A percentile compares a stretch with the other conserved stretches of the same genome.
These are phyloP conservation scores for Neonectria ditissima DNA, from an alignment of 2,329 filamentous ascomycete genomes.

Conservation along the genomic window DNA sequence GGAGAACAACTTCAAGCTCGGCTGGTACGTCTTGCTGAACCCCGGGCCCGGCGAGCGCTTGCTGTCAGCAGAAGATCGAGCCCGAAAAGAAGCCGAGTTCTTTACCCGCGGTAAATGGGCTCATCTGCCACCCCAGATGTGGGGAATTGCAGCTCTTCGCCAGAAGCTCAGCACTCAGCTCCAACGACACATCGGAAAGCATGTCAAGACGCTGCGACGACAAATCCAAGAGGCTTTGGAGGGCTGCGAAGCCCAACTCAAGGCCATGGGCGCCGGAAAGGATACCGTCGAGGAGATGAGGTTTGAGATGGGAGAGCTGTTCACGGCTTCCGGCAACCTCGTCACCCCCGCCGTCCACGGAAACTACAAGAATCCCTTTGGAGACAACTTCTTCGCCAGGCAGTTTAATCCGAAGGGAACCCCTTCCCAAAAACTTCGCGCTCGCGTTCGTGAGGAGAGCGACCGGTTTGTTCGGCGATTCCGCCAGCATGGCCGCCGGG, in stretches of 20 bases:
- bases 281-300: conserved; percentile 66
- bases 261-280: conserved; percentile 62
- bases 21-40: conserved; percentile 65
- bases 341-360: conserved; percentile 65
- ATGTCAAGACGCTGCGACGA: conserved; percentile 62
- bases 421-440: conserved; percentile 63
- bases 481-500: conserved; percentile 62
- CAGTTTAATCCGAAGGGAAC: conserved; percentile 63
- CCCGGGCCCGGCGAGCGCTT: conserved; percentile 61
- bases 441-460: conserved; percentile 64
- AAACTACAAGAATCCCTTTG: conserved; percentile 67
- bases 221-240: conserved; percentile 64
- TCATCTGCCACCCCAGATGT: conserved; percentile 59
- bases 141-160: conserved; percentile 59
- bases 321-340: conserved; percentile 64
- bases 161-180: conserved; percentile 63
- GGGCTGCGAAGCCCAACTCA: conserved; percentile 62
- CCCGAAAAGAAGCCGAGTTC: conserved; percentile 59
- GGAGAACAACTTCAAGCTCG: conserved; percentile 63
- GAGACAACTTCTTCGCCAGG: conserved; percentile 63
- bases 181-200: conserved; percentile 64
- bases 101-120: conserved; percentile 63
- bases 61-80: conserved; percentile 56
- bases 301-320: conserved; percentile 65
- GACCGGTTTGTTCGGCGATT: conserved; percentile 62